Conservation (phyloP, 768 basidiomycete species). For the Collybiopsis confluens region DNA sequence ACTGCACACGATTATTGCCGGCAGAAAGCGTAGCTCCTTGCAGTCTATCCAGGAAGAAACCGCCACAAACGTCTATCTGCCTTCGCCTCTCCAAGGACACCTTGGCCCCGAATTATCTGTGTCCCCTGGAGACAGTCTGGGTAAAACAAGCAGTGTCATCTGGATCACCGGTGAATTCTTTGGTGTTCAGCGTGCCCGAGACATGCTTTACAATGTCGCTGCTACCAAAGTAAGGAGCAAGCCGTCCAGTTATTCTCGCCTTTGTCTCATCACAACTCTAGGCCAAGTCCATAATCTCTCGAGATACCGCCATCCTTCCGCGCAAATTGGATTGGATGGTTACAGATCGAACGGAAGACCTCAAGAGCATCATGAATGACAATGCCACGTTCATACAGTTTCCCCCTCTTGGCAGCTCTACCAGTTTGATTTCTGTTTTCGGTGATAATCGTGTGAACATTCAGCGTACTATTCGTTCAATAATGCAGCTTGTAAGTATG, state of each 20-base stretch:
- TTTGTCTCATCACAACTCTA: conserved; percentile 23
- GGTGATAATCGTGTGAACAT: conserved; percentile 94
- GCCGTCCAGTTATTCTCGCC: not conserved
- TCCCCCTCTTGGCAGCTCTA: conserved; percentile 87
- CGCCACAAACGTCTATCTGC: conserved; percentile 93
- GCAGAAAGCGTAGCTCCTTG: conserved; percentile 79
- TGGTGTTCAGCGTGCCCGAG: conserved; percentile 88
- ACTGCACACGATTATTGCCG: conserved; percentile 86
- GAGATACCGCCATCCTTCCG: conserved; percentile 91
- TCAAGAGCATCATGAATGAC: conserved; percentile 91
- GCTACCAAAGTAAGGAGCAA: conserved; percentile 65
- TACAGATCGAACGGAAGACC: conserved; percentile 90
- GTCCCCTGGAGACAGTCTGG: conserved; percentile 26
- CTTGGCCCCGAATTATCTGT: conserved; percentile 62
- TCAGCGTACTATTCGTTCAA: conserved; percentile 85
- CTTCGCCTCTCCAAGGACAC: conserved; percentile 84
- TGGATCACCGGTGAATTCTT: conserved; percentile 99
- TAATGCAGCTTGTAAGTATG: conserved; percentile 86
- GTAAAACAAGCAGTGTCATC: conserved; percentile 70
- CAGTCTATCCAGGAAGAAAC: conserved; percentile 97
- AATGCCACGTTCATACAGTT: conserved; percentile 96
- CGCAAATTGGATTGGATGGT: conserved; percentile 99
- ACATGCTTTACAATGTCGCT: conserved; percentile 90
- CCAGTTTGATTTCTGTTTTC: conserved; percentile 88
- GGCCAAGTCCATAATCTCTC: conserved; percentile 86